Evolutionary conservation across 1,284 basidiomycete species (phyloP), one percentile per base, ranked within the genome.

Genomic region (Leccinum subrobustum): DNA sequence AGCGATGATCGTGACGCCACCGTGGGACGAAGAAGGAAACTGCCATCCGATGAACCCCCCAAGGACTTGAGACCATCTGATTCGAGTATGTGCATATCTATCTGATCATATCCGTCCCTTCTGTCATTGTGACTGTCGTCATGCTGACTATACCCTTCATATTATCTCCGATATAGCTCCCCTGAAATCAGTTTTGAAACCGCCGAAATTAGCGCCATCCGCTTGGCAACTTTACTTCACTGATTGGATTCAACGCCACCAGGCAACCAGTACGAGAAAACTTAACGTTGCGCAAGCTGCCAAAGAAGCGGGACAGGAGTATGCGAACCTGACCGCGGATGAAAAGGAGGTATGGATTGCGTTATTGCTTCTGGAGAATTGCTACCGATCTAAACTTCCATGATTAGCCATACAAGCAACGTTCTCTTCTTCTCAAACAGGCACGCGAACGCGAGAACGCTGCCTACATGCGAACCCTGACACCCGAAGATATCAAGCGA

Each of bases 211-310:
- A 70, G 93, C 95, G 12, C 94, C 93, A 5, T 96, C 93, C 6
- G 93, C 95, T 48, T 98, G 95, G 95, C 95, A 98, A 77, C 84
- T 98, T 58, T 98, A 95, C 79, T 97, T 98, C 76, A 95, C 93
- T 42, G 94, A 97, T 74, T 95, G 94, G 87, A 93, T 98, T 67
- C 89, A 92, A 75, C 86, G 88, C 70, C 93, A 95, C 75, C 95
- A 95, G 78, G 86, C 86, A 65, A 82, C 83, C 44, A 88, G 84
- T 64, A 84, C 82, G 52, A 82, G 90, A 65, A 95, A 96, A 77
- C 85, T 98, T 56, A 97, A 97, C 75, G 95, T 97, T 61, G 95
- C 95, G 7, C 93, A 96, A 74, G 93, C 95, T 44, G 95, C 95
- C 66, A 96, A 96, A 77, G 95, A 96, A 72, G 95, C 95, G 48